phyloP scores from a whole-genome alignment of 257 asterid species.

The Nicotiana sylvestris region DNA sequence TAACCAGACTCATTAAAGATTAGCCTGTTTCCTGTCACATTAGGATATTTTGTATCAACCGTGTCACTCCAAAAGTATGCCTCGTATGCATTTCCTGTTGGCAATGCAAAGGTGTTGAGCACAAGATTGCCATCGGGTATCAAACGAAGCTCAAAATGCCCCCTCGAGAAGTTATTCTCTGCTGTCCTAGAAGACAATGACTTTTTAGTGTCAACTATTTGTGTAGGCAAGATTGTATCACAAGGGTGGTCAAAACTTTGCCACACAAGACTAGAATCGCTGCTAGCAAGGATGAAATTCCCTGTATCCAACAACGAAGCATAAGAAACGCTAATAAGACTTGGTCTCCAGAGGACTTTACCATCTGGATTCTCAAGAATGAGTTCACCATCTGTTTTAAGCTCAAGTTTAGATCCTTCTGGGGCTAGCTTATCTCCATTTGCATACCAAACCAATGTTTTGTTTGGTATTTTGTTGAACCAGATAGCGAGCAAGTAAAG shows the following conservation, averaged over 20 bases:
- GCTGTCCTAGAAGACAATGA: slow-evolving; percentile 41
- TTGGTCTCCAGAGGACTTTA: not conserved
- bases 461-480: slow-evolving; percentile 18
- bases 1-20: slow-evolving; percentile 10
- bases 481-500: slow-evolving; percentile 18
- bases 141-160: slow-evolving; percentile 33
- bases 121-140: slow-evolving; percentile 48
- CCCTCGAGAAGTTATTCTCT: slow-evolving; percentile 21
- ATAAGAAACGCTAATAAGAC: not conserved
- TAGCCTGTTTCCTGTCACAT: not conserved
- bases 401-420: slow-evolving; percentile 6
- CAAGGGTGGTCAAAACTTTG: slow-evolving; percentile 50
- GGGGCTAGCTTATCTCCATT: slow-evolving; percentile 20
- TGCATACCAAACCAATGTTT: slow-evolving; percentile 29
- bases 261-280: slow-evolving; percentile 25
- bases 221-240: slow-evolving; percentile 39
- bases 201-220: slow-evolving; percentile 14
- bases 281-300: slow-evolving; percentile 29
- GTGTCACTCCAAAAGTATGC: slow-evolving; percentile 28
- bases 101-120: slow-evolving; percentile 21
- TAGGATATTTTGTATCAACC: not conserved
- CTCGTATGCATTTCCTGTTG: not conserved
- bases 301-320: slow-evolving; percentile 49
- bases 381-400: slow-evolving; percentile 30
- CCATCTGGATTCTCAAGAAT: slow-evolving; percentile 17